Percentiles rank a stretch among this genome's conserved stretches.
These are phyloP conservation scores for Wickerhamomyces chaumierensis DNA, from an alignment of 805 yeast genomes.

Conservation along the genomic window DNA sequence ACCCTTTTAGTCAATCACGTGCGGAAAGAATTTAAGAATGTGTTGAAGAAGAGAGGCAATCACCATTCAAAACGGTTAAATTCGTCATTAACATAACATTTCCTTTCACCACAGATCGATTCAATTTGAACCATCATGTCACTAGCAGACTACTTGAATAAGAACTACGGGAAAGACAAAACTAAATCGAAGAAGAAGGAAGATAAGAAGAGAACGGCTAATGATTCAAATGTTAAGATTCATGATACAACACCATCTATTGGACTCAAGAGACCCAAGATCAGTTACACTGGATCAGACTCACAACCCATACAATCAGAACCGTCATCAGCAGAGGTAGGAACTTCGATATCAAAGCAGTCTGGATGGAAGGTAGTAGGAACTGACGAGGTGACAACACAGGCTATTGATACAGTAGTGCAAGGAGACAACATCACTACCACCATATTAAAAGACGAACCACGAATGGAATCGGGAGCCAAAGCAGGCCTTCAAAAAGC, in stretches of 20 bases:
- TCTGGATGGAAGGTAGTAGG: conserved; percentile 17
- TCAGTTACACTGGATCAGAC: background rate
- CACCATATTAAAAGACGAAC: too few species aligned
- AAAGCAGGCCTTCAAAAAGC: conserved; percentile 38
- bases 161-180: conserved; percentile 28
- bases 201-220: conserved; percentile 2
- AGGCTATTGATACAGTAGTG: background rate
- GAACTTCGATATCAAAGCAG: background rate
- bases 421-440: too few species aligned
- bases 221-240: background rate
- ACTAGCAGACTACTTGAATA: too few species aligned
- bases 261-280: conserved; percentile 1
- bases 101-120: too few species aligned
- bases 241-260: conserved; percentile 1
- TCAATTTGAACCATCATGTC: too few species aligned
- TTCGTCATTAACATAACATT: too few species aligned
- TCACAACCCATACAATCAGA: background rate
- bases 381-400: conserved; percentile 7
- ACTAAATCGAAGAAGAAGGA: conserved; percentile 16
- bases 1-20: too few species aligned
- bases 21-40: too few species aligned
- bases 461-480: conserved; percentile 21
- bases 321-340: too few species aligned
- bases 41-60: too few species aligned
- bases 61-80: too few species aligned